Conservation (phyloP, 2,329 filamentous ascomycete species). For the Cladosporium sp. region DNA sequence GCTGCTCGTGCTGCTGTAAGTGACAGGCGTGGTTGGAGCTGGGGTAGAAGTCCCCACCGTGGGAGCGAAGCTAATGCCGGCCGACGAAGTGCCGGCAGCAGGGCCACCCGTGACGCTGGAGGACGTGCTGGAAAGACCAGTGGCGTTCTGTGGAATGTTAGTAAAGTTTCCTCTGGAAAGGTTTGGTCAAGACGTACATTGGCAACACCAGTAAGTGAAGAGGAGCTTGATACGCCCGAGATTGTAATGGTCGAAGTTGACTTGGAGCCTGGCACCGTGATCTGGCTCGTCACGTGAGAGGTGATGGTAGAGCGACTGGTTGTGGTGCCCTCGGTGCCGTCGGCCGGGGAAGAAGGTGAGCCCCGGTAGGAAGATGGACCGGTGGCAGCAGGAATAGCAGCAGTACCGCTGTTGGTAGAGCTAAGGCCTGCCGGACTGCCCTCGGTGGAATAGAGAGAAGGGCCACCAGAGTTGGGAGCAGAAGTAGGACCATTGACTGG, state of each 20-base stretch:
- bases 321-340: background rate
- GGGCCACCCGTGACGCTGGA: background rate
- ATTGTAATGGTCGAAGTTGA: slow-evolving; percentile 1
- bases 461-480: background rate
- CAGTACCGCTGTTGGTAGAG: background rate
- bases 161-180: background rate
- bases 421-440: background rate
- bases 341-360: background rate
- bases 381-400: background rate
- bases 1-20: slow-evolving; percentile 15
- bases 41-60: background rate
- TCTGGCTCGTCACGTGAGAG: slow-evolving; percentile 4
- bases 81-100: background rate
- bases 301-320: slow-evolving; percentile 8
- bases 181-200: slow-evolving; percentile 12
- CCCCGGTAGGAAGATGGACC: background rate
- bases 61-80: background rate
- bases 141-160: slow-evolving; percentile 16
- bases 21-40: background rate
- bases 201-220: slow-evolving; percentile 9
- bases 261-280: slow-evolving; percentile 4
- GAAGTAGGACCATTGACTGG: slow-evolving; percentile 11
- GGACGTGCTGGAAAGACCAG: slow-evolving; percentile 4
- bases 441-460: background rate
- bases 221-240: background rate